Conservation (phyloP, 2,329 filamentous ascomycete species). For the Cordyceps pruinosa region DNA sequence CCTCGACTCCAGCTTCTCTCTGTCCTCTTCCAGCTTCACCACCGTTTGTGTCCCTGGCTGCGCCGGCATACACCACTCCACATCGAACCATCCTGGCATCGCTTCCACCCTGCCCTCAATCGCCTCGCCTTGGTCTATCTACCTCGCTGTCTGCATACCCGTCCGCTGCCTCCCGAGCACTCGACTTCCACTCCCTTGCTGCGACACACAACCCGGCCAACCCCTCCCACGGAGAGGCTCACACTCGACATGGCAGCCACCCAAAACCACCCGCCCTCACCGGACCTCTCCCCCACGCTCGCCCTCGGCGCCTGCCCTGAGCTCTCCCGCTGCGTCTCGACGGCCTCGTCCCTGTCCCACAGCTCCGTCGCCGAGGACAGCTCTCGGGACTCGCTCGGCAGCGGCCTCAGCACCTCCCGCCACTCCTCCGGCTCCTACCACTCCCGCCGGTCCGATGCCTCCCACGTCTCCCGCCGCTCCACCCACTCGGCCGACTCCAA, state of each 20-base stretch:
- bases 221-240: not conserved
- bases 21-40: not conserved
- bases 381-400: slow-evolving; percentile 48
- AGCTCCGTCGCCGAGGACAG: slow-evolving; percentile 44
- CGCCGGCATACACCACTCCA: not conserved
- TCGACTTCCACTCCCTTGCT: not conserved
- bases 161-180: not conserved
- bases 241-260: slow-evolving; percentile 26
- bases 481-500: slow-evolving; percentile 36
- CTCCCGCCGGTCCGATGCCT: slow-evolving; percentile 38
- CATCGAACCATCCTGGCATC: not conserved
- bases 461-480: slow-evolving; percentile 36
- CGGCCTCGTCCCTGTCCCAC: slow-evolving; percentile 52
- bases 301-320: slow-evolving; percentile 53
- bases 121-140: not conserved
- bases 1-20: not conserved
- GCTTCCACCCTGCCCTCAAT: not conserved
- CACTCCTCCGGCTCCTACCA: slow-evolving; percentile 56
- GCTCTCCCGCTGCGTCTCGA: slow-evolving; percentile 59
- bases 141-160: not conserved
- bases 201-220: not conserved
- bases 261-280: slow-evolving; percentile 50
- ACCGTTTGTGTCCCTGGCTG: not conserved
- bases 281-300: slow-evolving; percentile 54
- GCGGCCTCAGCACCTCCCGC: slow-evolving; percentile 48